Base-by-base conservation (phyloP, 169 alveolate genomes). In the Babesia caballi region DNA sequence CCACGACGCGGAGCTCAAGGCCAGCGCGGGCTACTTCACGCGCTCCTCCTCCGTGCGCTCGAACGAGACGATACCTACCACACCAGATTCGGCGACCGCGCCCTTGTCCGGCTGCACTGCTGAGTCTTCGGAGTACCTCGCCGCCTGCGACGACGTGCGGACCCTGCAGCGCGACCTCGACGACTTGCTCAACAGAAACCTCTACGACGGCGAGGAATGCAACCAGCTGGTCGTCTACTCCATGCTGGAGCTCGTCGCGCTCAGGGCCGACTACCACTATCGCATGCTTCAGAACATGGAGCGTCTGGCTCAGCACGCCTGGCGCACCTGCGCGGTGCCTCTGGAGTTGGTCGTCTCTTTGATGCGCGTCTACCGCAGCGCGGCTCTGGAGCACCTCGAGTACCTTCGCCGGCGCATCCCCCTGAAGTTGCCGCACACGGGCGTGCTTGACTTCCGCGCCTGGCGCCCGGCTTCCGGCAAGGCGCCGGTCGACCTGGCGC, bases 301-400 rank as follows among this genome's bases (percentile, higher is more conserved):
- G 35, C 50, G 41, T n/a, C 32, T 71, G 65, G 66, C 40, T 2
- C 53, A 23, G 21, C 40, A 58, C 36, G 35, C 66, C 8, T 11
- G 14, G 28, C 25, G 35, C 12, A 56, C 41, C 7, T 17, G 15
- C 25, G 14, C 12, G 15, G 6, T 46, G 11, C 61, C 61, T 15
- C 7, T 17, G 42, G 44, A 41, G 27, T 46, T 71, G 23, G 25
- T 71, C 44, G 25, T n/a, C 15, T 0, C 61, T 1, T 23, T 71
- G 44, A 60, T 71, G 6, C 53, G 61, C 15, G 44, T 71, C 0
- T 71, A 71, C 27, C 21, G 67, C 12, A 4, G 44, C n/a, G 72
- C 82, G 30, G 53, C 66, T 0, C 53, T 71, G 53, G 65, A 30
- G 21, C 82, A 71, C 73, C 63, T 71, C 32, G 73, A 57, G 32